Evolutionary conservation across 148 eudicot genomes (phyloP).

Genomic region (Vaccinium myrtillus): DNA sequence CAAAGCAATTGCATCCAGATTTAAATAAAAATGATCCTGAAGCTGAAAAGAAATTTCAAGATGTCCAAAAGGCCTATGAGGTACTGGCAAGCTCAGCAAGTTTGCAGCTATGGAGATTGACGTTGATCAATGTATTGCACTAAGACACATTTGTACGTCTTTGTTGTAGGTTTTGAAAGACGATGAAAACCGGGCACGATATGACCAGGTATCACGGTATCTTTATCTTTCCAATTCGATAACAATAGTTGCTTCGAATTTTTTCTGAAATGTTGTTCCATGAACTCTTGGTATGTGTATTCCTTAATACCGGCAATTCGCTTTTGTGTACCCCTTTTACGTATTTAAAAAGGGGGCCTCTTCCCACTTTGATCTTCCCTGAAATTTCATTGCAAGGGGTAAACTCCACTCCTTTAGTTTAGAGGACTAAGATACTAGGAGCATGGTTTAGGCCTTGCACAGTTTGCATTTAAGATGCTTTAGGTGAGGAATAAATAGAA

Average conservation of each 20-base stretch:
- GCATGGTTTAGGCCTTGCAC: background rate
- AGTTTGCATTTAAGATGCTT: background rate
- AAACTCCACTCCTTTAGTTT: background rate
- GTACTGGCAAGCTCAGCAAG: constrained; percentile 29
- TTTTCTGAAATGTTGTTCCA: background rate
- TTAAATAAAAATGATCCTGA: constrained; percentile 89
- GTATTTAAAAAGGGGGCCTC: background rate
- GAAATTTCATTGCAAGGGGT: background rate
- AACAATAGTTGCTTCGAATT: background rate
- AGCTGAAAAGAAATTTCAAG: constrained; percentile 87
- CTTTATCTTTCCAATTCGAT: background rate
- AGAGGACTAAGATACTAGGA: background rate
- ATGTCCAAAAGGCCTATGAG: constrained; percentile 91
- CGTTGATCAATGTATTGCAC: background rate
- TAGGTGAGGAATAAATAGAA: background rate
- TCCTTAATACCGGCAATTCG: background rate
- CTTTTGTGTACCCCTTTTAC: background rate
- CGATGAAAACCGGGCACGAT: constrained; percentile 72
- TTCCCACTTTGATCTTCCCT: background rate
- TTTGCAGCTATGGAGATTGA: background rate
- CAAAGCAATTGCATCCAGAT: constrained; percentile 94
- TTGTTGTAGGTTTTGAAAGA: constrained; percentile 74
- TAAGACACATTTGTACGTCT: background rate
- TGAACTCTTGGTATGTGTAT: background rate
- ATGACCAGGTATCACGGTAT: constrained; percentile 67